Base-by-base conservation (phyloP, 2,329 filamentous ascomycete species). In the Exophiala sideris region DNA sequence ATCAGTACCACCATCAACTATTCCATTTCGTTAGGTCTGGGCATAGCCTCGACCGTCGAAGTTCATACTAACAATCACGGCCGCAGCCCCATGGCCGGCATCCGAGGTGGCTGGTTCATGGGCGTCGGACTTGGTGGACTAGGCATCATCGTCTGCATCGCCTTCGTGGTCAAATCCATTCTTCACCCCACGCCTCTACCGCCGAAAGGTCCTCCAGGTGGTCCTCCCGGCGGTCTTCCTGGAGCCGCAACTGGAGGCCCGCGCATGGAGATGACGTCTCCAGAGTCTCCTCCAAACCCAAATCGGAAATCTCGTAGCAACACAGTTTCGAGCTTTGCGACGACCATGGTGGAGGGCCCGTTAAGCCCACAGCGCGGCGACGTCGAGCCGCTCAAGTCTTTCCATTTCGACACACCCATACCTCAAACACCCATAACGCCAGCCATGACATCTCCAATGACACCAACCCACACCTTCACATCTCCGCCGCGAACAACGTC, bases 1-100 rank as follows among this genome's bases (percentile, higher is more conserved):
- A 62, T 67, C 29, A 64, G 58, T 40, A 67, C 65, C 1, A 58
- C 64, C 16, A 57, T 67, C 29, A 66, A 67, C 39, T 67, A 67
- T 42, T 60, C 54, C 35, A 65, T 66, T 33, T 64, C 62, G 14
- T 18, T 67, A 20, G 65, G 64, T 5, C 50, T 66, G 38, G 63
- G 64, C 9, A 51, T 66, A 18, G 64, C 61, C 12, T 61, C 58
- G 20, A 66, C 64, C 20, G 56, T 65, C 7, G 65, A 66, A 59
- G 45, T 47, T 32, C 48, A 61, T 8, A 55, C 60, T 29, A 63
- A 63, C 44, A 44, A 62, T 38, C 35, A 57, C 10, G 62, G 62
- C 8, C 40, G 42, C 10, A 51, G 64, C 50, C 50, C 39, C 7
- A 35, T 66, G 52, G 55, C 50, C n/a, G 64, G 64, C 16, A 60